These are phyloP conservation scores for Pseudopediastrum boryanum DNA, from an alignment of 139 green algal species.

Conservation along the genomic window DNA sequence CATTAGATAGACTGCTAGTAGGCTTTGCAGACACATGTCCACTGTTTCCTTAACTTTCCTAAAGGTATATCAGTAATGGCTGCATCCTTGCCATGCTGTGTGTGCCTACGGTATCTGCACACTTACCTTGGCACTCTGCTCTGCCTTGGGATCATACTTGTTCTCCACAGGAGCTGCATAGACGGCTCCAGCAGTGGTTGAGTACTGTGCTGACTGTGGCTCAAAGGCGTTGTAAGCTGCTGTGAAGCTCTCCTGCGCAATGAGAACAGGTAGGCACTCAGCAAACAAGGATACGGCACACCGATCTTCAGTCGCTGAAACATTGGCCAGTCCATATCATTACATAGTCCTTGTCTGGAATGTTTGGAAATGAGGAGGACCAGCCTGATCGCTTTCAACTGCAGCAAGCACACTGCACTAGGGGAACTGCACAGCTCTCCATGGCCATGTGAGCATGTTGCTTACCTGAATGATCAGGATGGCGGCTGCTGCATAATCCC, in stretches of 20 bases:
- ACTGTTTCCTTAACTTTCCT: no score
- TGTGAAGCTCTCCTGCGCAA: conserved; percentile 34
- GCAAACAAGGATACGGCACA: not conserved
- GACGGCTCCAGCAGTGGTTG: conserved; percentile 18
- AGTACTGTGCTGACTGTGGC: conserved; percentile 33
- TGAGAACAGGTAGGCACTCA: not conserved
- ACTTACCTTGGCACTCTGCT: no score
- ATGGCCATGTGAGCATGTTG: not conserved
- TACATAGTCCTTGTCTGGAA: no score
- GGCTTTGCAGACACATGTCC: no score
- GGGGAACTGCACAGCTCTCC: not conserved
- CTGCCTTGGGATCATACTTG: conserved; percentile 28
- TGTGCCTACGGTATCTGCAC: no score
- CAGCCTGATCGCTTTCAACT: not conserved
- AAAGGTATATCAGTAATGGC: no score
- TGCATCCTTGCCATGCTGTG: no score
- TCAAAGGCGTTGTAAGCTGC: conserved; percentile 29
- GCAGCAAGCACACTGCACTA: not conserved
- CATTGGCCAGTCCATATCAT: not conserved
- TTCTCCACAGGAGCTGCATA: not conserved
- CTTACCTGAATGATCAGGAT: conserved; percentile 64
- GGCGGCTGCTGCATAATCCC: conserved; percentile 73
- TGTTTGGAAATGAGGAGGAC: not conserved
- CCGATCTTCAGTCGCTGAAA: not conserved
- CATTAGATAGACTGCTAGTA: no score